Evolutionary conservation across 108 stramenopile genomes (phyloP).

Genomic region (Ochromonas danica): DNA sequence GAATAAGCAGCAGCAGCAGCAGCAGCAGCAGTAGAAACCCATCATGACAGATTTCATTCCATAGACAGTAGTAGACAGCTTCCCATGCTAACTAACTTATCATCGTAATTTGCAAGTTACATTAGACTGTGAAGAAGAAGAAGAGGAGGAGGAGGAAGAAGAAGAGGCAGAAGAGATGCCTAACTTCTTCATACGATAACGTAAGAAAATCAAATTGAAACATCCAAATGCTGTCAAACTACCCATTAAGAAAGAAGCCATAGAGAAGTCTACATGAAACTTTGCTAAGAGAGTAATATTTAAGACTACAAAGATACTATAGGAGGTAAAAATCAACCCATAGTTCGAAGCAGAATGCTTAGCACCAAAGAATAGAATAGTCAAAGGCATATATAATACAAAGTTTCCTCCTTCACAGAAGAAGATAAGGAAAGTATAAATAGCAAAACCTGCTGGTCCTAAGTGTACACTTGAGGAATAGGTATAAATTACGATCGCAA

Average conservation of each 20-base stretch:
- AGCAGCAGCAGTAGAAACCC: no score
- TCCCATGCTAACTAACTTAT: no score
- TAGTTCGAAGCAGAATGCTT: slow-evolving; percentile 18
- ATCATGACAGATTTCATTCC: no score
- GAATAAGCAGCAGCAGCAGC: no score
- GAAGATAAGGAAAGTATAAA: slow-evolving; percentile 8
- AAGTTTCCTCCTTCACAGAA: slow-evolving; percentile 31
- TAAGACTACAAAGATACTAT: slow-evolving; percentile 6
- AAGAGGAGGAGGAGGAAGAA: no score
- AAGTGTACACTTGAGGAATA: neutral
- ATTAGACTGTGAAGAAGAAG: no score
- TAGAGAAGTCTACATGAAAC: neutral
- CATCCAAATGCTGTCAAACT: neutral
- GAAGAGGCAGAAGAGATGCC: no score
- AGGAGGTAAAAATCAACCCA: slow-evolving; percentile 23
- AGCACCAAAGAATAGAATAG: neutral
- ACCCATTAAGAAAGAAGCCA: neutral
- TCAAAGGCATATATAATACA: slow-evolving; percentile 9
- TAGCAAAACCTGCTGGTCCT: neutral
- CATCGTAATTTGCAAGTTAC: no score
- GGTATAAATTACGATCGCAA: neutral
- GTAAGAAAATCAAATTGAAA: neutral
- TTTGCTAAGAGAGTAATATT: neutral
- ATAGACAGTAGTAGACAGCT: no score
- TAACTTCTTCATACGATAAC: neutral